A percentile compares a stretch with the other conserved stretches of the same genome.
phyloP scores from a whole-genome alignment of 1,284 basidiomycete species.

The Tilletia walkeri region DNA sequence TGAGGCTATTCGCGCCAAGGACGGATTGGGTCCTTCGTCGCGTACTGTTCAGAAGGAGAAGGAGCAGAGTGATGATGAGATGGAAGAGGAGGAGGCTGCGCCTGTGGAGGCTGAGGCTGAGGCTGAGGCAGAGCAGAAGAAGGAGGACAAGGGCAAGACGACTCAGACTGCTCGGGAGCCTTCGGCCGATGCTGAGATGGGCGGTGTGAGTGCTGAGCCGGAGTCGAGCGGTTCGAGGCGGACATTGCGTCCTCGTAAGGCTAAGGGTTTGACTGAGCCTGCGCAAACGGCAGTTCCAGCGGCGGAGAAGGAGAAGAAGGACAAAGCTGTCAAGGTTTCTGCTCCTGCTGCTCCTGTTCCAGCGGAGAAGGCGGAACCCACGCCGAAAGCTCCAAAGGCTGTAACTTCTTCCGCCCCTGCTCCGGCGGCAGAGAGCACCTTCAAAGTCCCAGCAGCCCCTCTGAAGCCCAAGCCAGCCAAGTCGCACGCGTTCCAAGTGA shows the following conservation, averaged over 20 bases:
- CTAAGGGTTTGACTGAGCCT: not conserved
- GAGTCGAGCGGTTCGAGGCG: conserved; percentile 14
- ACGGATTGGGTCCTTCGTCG: not conserved
- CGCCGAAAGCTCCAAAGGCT: conserved; percentile 30
- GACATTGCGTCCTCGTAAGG: conserved; percentile 6
- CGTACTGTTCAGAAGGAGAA: not conserved
- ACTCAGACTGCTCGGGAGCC: conserved; percentile 23
- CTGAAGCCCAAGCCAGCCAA: conserved; percentile 24
- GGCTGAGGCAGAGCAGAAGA: conserved; percentile 25
- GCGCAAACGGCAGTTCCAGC: not conserved
- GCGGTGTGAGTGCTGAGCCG: conserved; percentile 25
- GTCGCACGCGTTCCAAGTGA: conserved; percentile 28
- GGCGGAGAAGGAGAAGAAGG: not conserved
- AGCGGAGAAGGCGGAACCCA: conserved; percentile 19
- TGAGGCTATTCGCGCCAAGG: not conserved
- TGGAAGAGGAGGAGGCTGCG: conserved; percentile 1
- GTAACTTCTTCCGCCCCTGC: conserved; percentile 28
- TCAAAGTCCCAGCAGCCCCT: not conserved
- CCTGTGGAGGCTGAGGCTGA: not conserved
- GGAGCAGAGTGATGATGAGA: conserved; percentile 12
- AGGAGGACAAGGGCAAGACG: conserved; percentile 21
- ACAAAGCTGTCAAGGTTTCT: not conserved
- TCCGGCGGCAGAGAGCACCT: conserved; percentile 15
- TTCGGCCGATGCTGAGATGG: conserved; percentile 29
- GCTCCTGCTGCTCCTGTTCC: not conserved